A percentile compares a stretch with the other conserved stretches of the same genome.
These are phyloP conservation scores for Leishmania arabica DNA, from an alignment of 208 protist genomes.

Conservation along the genomic window DNA sequence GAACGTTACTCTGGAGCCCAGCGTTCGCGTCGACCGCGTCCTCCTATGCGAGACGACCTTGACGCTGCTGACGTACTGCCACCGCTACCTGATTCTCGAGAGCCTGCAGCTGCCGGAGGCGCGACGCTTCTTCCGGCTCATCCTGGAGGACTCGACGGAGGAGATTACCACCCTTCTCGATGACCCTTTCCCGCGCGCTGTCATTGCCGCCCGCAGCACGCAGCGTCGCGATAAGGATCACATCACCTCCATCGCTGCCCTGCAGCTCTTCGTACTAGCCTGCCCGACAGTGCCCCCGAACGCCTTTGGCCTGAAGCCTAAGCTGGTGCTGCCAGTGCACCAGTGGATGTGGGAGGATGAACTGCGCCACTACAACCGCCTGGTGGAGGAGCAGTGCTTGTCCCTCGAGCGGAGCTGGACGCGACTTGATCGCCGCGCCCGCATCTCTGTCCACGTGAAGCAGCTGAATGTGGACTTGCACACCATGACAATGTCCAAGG, in stretches of 20 bases:
- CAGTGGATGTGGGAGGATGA: constrained; percentile 92
- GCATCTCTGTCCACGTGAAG: constrained; percentile 54
- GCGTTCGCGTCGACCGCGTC: constrained; percentile 57
- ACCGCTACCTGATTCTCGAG: constrained; percentile 50
- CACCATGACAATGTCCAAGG: constrained; percentile 68
- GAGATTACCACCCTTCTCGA: constrained; percentile 69
- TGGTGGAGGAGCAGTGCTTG: constrained; percentile 77
- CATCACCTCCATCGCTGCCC: constrained; percentile 79
- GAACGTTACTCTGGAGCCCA: constrained; percentile 65
- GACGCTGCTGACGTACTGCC: constrained; percentile 46
- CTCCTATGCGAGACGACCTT: constrained; percentile 82
- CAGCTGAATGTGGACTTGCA: constrained; percentile 62
- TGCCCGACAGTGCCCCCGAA: constrained; percentile 66
- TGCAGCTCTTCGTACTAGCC: constrained; percentile 77
- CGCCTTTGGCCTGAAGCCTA: constrained; percentile 78
- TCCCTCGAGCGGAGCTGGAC: constrained; percentile 58
- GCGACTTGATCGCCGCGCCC: constrained; percentile 34
- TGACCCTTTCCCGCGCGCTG: constrained; percentile 71
- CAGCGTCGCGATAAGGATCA: constrained; percentile 81
- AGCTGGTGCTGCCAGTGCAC: constrained; percentile 81
- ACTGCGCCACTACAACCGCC: constrained; percentile 67
- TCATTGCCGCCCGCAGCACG: constrained; percentile 48
- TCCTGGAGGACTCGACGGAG: constrained; percentile 55
- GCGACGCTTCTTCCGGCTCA: constrained; percentile 59
- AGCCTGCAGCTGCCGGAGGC: constrained; percentile 63